These are phyloP conservation scores for Boletus pseudo-olivaceus DNA, from an alignment of 768 basidiomycete species.

Conservation along the genomic window DNA sequence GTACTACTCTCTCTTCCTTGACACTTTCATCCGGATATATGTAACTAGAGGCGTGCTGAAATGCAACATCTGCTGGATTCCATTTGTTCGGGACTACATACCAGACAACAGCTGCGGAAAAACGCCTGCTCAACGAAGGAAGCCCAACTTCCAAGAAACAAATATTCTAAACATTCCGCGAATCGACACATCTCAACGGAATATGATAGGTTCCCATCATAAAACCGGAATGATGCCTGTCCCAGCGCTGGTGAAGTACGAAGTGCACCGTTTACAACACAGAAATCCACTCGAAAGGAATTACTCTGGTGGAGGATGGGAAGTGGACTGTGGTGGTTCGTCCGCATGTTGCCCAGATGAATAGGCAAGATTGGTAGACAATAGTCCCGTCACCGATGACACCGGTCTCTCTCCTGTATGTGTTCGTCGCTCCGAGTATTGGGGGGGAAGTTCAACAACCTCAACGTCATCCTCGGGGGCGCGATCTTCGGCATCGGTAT, in stretches of 20 bases:
- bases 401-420: conserved; percentile 11
- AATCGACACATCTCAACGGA: not conserved
- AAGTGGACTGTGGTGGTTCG: not conserved
- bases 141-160: conserved; percentile 1
- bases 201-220: not conserved
- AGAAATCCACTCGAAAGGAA: not conserved
- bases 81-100: not conserved
- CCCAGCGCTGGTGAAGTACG: not conserved
- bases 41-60: conserved; percentile 9
- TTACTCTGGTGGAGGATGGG: conserved; percentile 13
- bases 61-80: conserved; percentile 1
- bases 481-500: conserved; percentile 65
- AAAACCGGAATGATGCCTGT: not conserved
- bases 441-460: conserved; percentile 72
- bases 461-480: conserved; percentile 44
- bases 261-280: not conserved
- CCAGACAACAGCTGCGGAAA: not conserved
- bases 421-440: conserved; percentile 54
- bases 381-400: conserved; percentile 7
- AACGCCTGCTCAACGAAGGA: not conserved
- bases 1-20: conserved; percentile 3
- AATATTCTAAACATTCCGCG: conserved; percentile 4
- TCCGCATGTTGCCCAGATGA: conserved; percentile 6
- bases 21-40: conserved; percentile 2
- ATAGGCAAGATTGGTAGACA: conserved; percentile 12